Evolutionary conservation across 129 eudicot species (phyloP).

Genomic region (Smallanthus sonchifolius): DNA sequence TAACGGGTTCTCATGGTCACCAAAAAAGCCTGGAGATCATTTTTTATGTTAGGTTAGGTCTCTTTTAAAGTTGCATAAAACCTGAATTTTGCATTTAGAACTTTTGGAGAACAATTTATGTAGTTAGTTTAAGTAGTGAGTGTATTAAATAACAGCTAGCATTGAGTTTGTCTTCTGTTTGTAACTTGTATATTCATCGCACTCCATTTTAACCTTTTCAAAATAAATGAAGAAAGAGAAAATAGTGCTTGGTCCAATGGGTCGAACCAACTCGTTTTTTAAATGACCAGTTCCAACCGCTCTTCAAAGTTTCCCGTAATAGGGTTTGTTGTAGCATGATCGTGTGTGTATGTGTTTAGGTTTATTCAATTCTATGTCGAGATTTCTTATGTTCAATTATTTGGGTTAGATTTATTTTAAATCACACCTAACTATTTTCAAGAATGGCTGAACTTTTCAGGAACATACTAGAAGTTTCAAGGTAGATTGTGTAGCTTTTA

Average conservation of each 20-base stretch:
- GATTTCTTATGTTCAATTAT: background rate
- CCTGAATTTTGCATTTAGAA: background rate
- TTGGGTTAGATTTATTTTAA: too few relatives aligned
- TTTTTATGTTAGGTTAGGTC: background rate
- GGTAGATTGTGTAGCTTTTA: background rate
- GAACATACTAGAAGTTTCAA: background rate
- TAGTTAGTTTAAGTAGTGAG: background rate
- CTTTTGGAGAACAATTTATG: background rate
- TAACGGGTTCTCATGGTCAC: background rate
- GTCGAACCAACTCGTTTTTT: background rate
- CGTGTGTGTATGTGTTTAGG: background rate
- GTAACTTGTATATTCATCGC: background rate
- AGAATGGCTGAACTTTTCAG: conserved; percentile 9
- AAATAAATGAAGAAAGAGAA: background rate
- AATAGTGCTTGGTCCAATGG: background rate
- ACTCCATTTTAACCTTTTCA: background rate
- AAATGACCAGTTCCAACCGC: background rate
- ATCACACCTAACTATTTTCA: background rate
- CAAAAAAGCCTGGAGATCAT: background rate
- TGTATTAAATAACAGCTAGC: background rate
- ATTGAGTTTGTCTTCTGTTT: background rate
- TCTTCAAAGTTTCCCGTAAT: background rate
- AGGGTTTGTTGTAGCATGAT: background rate
- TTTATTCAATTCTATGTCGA: background rate
- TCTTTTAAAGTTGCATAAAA: background rate